A percentile compares a stretch with the other conserved stretches of the same genome.
Conservation (phyloP, 352 stramenopile species). For the Phytophthora kernoviae region DNA sequence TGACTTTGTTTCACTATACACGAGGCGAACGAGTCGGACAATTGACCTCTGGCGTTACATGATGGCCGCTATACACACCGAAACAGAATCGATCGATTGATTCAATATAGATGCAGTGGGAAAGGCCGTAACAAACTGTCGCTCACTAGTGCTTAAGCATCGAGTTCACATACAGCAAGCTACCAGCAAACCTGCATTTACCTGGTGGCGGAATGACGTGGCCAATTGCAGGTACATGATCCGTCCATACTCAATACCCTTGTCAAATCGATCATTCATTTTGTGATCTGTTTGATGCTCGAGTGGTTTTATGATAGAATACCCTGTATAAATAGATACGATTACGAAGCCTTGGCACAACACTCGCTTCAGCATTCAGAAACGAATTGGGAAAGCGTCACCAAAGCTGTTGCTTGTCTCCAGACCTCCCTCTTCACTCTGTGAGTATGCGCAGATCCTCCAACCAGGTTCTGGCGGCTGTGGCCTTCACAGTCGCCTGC, state of each 20-base stretch:
- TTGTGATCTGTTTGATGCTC: no score
- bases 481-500: constrained; percentile 12
- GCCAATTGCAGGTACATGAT: background rate
- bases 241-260: no score
- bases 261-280: no score
- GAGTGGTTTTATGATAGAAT: background rate
- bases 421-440: constrained; percentile 1
- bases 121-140: no score
- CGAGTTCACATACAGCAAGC: no score
- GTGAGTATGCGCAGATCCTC: constrained; percentile 27
- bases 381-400: constrained; percentile 20
- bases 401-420: background rate
- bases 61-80: background rate
- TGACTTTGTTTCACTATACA: no score
- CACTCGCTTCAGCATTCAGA: constrained; percentile 8
- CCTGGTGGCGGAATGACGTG: constrained; percentile 18
- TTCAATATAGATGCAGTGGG: no score
- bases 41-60: background rate
- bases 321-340: constrained; percentile 6
- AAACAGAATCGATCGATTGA: background rate
- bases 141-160: no score
- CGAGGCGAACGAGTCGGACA: no score
- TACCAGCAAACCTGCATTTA: constrained; percentile 2
- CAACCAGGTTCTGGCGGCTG: constrained; percentile 11
- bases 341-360: constrained; percentile 7